Evolutionary conservation across 2,329 filamentous ascomycete species (phyloP).

Genomic region (Epichloe typhina): DNA sequence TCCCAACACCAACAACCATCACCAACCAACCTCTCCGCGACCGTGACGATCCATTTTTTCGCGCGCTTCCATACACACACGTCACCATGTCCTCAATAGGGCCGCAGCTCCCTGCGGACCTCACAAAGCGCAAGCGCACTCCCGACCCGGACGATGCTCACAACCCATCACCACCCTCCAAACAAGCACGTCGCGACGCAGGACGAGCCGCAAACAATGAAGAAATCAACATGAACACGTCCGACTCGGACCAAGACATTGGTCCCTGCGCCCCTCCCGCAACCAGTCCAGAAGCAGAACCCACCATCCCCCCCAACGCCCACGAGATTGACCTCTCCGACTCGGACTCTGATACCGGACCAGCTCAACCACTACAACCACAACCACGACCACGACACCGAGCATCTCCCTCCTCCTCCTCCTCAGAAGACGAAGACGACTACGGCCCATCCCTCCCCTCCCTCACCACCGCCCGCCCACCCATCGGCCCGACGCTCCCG

Average conservation of each 20-base stretch:
- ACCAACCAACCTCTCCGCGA: background rate
- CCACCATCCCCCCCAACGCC: background rate
- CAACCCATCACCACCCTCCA: slow-evolving; percentile 19
- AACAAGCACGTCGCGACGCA: slow-evolving; percentile 2
- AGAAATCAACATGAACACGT: slow-evolving; percentile 28
- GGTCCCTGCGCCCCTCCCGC: slow-evolving; percentile 21
- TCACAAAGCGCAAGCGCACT: slow-evolving; percentile 49
- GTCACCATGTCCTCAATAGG: slow-evolving; percentile 52
- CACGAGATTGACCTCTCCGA: slow-evolving; percentile 9
- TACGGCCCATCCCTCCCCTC: slow-evolving; percentile 44
- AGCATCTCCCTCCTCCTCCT: slow-evolving; percentile 24
- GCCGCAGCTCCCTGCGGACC: slow-evolving; percentile 55
- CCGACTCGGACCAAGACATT: slow-evolving; percentile 18
- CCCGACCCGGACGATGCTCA: slow-evolving; percentile 20
- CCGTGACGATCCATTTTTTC: background rate
- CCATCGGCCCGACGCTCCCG: slow-evolving; percentile 22
- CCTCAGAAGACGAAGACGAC: slow-evolving; percentile 32
- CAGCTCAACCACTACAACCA: slow-evolving; percentile 13
- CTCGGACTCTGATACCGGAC: background rate
- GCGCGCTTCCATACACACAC: background rate
- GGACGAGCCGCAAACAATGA: slow-evolving; percentile 10
- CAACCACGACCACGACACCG: slow-evolving; percentile 23
- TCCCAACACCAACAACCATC: background rate
- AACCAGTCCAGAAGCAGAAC: slow-evolving; percentile 3
- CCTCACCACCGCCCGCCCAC: slow-evolving; percentile 34